Conservation (phyloP, 2,329 filamentous ascomycete species). For the Leptodontidium sp. region DNA sequence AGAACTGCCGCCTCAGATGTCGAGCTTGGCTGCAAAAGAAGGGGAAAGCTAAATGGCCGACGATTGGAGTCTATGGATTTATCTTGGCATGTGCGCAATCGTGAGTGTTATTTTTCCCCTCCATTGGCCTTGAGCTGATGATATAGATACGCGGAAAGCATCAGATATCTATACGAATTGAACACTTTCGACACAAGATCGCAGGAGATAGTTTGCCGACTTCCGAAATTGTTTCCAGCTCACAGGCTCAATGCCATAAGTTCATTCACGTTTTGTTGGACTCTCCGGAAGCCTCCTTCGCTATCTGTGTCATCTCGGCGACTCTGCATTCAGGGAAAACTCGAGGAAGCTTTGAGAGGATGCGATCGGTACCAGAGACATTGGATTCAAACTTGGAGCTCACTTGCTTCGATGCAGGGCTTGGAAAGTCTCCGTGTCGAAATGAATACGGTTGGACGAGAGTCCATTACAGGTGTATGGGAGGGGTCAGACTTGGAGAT, state of each 20-base stretch:
- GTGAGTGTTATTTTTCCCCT: not conserved
- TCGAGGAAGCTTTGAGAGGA: not conserved
- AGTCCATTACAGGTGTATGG: not conserved
- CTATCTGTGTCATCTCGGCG: not conserved
- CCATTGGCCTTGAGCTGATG: not conserved
- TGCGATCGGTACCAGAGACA: slow-evolving; percentile 11
- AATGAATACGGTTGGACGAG: slow-evolving; percentile 3
- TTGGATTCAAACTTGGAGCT: slow-evolving; percentile 21
- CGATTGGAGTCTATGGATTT: slow-evolving; percentile 15
- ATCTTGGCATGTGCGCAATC: slow-evolving; percentile 23
- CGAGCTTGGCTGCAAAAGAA: slow-evolving; percentile 1
- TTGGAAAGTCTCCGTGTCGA: slow-evolving; percentile 20
- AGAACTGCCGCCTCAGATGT: slow-evolving; percentile 1
- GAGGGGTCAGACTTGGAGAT: slow-evolving; percentile 22
- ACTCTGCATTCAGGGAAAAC: not conserved
- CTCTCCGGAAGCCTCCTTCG: slow-evolving; percentile 11
- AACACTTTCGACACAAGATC: slow-evolving; percentile 17
- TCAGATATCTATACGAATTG: slow-evolving; percentile 9
- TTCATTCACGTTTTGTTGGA: slow-evolving; percentile 12
- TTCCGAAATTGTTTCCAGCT: slow-evolving; percentile 1
- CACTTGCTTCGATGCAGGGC: slow-evolving; percentile 17
- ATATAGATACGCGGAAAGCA: slow-evolving; percentile 21
- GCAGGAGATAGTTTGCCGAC: not conserved
- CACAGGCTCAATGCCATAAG: not conserved
- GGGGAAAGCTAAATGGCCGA: slow-evolving; percentile 1